phyloP scores from a whole-genome alignment of 139 green algal species.

The Ettlia oleoabundans region DNA sequence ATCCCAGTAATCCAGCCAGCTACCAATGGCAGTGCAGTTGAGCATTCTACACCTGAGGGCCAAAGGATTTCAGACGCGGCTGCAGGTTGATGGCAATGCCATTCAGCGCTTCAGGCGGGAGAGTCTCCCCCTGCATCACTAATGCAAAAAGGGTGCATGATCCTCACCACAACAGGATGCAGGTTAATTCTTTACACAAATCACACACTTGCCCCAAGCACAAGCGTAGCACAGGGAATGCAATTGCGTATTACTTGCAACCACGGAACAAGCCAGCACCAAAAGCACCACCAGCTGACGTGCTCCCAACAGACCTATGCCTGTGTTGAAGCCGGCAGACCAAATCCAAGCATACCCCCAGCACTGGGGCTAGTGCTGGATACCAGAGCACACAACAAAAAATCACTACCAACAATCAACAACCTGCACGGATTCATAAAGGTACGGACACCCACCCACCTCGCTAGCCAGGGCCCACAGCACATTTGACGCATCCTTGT shows the following conservation, averaged over 20 bases:
- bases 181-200: no score
- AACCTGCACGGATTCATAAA: not conserved
- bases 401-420: no score
- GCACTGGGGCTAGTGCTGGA: no score
- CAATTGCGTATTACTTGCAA: no score
- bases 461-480: conserved; percentile 44
- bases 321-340: no score
- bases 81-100: conserved; percentile 13
- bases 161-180: not conserved
- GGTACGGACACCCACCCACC: not conserved
- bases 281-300: no score
- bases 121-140: not conserved
- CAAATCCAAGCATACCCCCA: no score
- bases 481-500: conserved; percentile 43
- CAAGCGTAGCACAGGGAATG: no score
- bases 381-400: no score
- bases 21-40: not conserved
- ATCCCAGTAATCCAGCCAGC: no score
- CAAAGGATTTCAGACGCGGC: conserved; percentile 17
- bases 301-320: no score
- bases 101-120: not conserved
- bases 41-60: conserved; percentile 12
- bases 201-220: not conserved
- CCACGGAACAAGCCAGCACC: no score
- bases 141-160: not conserved